Evolutionary conservation across 768 basidiomycete genomes (phyloP), one percentile per base, ranked within the genome.

Genomic region (Lactarius trivialis): DNA sequence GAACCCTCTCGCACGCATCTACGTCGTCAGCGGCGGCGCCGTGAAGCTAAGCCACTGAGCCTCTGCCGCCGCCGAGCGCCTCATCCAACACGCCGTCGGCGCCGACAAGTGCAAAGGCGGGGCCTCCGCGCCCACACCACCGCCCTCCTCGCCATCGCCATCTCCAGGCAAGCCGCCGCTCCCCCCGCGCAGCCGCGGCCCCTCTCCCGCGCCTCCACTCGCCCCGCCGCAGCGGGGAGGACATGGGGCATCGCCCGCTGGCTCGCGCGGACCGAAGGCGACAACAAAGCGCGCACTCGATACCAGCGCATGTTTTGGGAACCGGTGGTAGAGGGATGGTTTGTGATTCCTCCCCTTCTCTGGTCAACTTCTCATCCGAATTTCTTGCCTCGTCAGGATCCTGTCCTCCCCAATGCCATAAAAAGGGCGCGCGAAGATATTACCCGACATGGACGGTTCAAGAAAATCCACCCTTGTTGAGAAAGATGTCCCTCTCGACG

Each of bases 221-320:
- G 30, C 45, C 24, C 19, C 52, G 1, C 2, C 51, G 7, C 64
- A 51, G 45, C 12, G 21, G 11, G 43, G n/a, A 45, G 11, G n/a
- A 8, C 2, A 33, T 7, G 15, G 15, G 45, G 55, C 49, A 14
- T 48, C 51, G 2, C n/a, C 58, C 21, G 34, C 51, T 28, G 4
- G 33, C 45, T 60, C 53, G 26, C 56, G 63, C 24, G 21, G 53
- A 0, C 49, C 34, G 9, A 83, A 65, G 75, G 79, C 21, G 79
- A 82, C 61, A 78, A 84, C 58, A 77, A 74, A 58, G 81, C 82
- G 49, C 81, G 84, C 24, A 79, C 83, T 60, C 81, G 85, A 11
- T 89, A 89, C 70, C 84, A 86, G 67, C 80, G 85, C 48, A 74
- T 83, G 49, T 92, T 88, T 71, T 93, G 89, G 88, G 91, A 93